phyloP scores from a whole-genome alignment of 805 yeast genomes.

The Hanseniaspora meyeri region DNA sequence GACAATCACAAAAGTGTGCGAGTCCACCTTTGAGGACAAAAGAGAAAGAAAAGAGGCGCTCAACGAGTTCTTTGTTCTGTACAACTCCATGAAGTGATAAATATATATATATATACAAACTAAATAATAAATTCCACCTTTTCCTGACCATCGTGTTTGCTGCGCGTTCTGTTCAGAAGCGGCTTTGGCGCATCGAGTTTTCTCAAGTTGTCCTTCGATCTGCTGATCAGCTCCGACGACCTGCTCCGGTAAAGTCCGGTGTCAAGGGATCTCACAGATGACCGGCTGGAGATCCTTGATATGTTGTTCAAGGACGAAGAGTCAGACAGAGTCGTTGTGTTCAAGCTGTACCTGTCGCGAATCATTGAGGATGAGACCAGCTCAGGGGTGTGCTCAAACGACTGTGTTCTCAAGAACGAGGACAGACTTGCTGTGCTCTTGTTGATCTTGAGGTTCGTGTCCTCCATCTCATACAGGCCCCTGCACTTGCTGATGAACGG shows the following conservation, averaged over 20 bases:
- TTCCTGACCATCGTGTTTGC: neutral
- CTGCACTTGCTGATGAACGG: constrained; percentile 27
- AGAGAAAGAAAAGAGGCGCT: neutral
- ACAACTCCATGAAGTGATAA: neutral
- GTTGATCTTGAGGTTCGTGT: neutral
- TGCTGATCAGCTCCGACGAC: constrained; percentile 1
- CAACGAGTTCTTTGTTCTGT: neutral
- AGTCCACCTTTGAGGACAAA: neutral
- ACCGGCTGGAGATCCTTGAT: neutral
- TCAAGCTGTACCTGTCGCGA: neutral
- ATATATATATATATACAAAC: neutral
- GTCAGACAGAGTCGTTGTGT: neutral
- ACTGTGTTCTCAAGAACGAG: neutral
- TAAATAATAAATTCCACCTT: neutral
- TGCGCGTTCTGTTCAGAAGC: neutral
- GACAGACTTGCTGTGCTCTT: constrained; percentile 6
- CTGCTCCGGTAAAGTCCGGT: constrained; percentile 9
- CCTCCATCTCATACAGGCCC: neutral
- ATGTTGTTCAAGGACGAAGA: neutral
- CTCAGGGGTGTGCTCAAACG: constrained; percentile 1
- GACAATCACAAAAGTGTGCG: constrained; percentile 48
- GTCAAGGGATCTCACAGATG: neutral
- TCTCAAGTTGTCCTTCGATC: neutral
- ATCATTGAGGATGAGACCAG: neutral
- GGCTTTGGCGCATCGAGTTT: neutral